Evolutionary conservation across 495 filamentous ascomycete species (phyloP).

Genomic region (Neurospora sp.): DNA sequence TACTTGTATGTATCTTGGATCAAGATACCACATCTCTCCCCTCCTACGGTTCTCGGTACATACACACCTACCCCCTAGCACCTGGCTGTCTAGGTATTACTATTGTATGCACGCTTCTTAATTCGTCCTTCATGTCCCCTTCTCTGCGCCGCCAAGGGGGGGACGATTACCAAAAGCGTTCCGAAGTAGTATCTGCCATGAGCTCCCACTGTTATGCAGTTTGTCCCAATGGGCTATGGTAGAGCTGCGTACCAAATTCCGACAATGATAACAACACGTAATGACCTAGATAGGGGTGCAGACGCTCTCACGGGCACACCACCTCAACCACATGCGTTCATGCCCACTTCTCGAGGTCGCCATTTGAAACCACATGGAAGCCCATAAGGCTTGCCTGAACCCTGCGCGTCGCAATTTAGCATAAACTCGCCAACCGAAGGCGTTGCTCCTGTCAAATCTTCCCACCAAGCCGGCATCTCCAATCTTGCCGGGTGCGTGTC

Average conservation of each 20-base stretch:
- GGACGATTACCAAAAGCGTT: background rate
- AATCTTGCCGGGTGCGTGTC: background rate
- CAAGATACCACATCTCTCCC: background rate
- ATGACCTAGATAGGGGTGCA: background rate
- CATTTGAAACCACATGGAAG: background rate
- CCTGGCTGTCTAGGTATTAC: background rate
- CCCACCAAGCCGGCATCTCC: background rate
- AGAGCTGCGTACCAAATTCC: background rate
- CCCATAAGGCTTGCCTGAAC: conserved; percentile 10
- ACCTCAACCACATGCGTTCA: background rate
- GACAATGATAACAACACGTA: background rate
- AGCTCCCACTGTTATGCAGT: background rate
- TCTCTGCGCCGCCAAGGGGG: background rate
- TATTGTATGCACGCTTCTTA: background rate
- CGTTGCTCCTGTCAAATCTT: conserved; percentile 16
- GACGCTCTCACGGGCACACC: background rate
- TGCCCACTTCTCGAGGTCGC: background rate
- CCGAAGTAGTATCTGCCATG: background rate
- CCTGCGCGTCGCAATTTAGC: conserved; percentile 20
- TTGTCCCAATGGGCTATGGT: background rate
- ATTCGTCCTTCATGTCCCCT: background rate
- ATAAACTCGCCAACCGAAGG: conserved; percentile 22
- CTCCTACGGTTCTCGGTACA: background rate
- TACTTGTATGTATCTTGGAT: background rate
- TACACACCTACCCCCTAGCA: background rate